Evolutionary conservation across 257 asterid genomes (phyloP).

Genomic region (Plectranthus barbatus): DNA sequence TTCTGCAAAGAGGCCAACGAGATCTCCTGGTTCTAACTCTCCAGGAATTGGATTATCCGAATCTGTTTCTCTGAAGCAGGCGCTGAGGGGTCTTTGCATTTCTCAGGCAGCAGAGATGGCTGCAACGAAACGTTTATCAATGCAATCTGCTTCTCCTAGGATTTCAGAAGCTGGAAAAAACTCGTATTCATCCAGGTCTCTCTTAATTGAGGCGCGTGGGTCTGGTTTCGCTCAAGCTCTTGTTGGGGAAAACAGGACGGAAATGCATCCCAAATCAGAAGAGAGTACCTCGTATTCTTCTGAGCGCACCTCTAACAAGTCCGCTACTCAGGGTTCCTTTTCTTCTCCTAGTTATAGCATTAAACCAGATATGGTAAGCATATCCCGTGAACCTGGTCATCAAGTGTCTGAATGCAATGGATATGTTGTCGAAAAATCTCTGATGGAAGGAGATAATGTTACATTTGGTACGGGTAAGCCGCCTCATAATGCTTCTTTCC

Average conservation of each 20-base stretch:
- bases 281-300: conserved; percentile 41
- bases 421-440: conserved; percentile 6
- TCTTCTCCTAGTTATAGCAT: conserved; percentile 16
- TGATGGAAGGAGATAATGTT: conserved; percentile 8
- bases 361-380: conserved; percentile 12
- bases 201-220: conserved; percentile 29
- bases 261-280: conserved; percentile 28
- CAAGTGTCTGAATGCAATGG: conserved; percentile 7
- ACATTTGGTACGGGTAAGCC: conserved; percentile 4
- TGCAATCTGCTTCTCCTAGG: conserved; percentile 72
- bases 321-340: conserved; percentile 25
- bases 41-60: conserved; percentile 79
- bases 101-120: conserved; percentile 97
- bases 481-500: conserved; percentile 26
- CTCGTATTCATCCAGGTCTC: conserved; percentile 33
- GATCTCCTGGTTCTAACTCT: conserved; percentile 45
- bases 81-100: conserved; percentile 85
- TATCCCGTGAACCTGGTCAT: conserved; percentile 13
- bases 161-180: conserved; percentile 48
- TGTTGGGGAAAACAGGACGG: conserved; percentile 17
- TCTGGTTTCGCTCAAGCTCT: conserved; percentile 23
- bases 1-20: conserved; percentile 71
- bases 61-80: conserved; percentile 82
- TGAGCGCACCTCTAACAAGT: conserved; percentile 17
- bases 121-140: conserved; percentile 53